These are phyloP conservation scores for Diaporthe capsici DNA, from an alignment of 2,329 filamentous ascomycete species.

Conservation along the genomic window DNA sequence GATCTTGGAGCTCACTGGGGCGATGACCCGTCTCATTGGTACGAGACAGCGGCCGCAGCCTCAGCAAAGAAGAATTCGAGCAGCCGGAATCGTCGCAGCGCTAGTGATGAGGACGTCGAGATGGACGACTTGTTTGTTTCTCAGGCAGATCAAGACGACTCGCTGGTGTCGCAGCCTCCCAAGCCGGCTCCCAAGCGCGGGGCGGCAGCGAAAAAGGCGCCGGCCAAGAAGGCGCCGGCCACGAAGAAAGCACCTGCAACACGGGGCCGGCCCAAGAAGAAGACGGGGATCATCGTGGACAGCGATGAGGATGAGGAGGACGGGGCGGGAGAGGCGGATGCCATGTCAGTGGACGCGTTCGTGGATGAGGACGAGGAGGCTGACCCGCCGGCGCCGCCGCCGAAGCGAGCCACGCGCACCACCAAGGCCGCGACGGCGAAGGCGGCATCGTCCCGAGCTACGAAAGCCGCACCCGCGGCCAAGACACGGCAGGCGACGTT, in stretches of 20 bases:
- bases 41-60: slow-evolving; percentile 49
- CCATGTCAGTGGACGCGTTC: slow-evolving; percentile 50
- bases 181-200: slow-evolving; percentile 49
- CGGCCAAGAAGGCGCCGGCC: slow-evolving; percentile 54
- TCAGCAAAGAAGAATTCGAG: slow-evolving; percentile 40
- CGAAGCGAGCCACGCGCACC: slow-evolving; percentile 51
- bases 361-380: slow-evolving; percentile 55
- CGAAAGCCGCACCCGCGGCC: slow-evolving; percentile 48
- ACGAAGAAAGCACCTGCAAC: slow-evolving; percentile 60
- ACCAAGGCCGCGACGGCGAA: slow-evolving; percentile 43
- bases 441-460: slow-evolving; percentile 51
- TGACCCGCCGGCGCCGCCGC: slow-evolving; percentile 51
- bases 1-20: slow-evolving; percentile 91
- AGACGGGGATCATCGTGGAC: slow-evolving; percentile 53
- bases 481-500: slow-evolving; percentile 58
- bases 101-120: slow-evolving; percentile 64
- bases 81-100: slow-evolving; percentile 55
- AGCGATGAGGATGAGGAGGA: slow-evolving; percentile 57
- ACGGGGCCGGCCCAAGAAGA: slow-evolving; percentile 61
- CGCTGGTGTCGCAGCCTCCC: slow-evolving; percentile 61
- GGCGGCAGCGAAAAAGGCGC: slow-evolving; percentile 48
- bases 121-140: slow-evolving; percentile 54
- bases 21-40: slow-evolving; percentile 78
- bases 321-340: slow-evolving; percentile 25
- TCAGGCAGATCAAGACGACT: slow-evolving; percentile 58